These are phyloP conservation scores for Canavalia ensiformis DNA, from an alignment of 306 rosid species.

Conservation along the genomic window DNA sequence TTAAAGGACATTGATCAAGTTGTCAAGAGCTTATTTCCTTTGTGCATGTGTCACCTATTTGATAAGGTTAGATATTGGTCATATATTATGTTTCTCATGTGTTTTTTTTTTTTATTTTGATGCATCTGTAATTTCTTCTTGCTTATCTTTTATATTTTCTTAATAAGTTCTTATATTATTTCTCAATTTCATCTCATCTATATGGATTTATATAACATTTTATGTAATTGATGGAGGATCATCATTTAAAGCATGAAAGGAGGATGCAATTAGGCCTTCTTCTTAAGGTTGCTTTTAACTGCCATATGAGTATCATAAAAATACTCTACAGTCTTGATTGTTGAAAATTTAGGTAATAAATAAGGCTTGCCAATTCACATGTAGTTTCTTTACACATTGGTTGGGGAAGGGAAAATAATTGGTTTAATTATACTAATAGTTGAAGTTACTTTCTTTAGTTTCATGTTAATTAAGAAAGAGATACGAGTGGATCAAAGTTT, in stretches of 20 bases:
- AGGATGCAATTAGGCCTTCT: constrained; percentile 98
- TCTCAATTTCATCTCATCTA: constrained; percentile 25
- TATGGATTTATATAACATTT: constrained; percentile 38
- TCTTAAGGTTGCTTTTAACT: constrained; percentile 74
- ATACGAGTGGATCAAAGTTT: constrained; percentile 1
- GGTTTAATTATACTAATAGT: constrained; percentile 11
- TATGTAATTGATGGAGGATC: constrained; percentile 91
- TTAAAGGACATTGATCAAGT: constrained; percentile 80
- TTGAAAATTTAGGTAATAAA: constrained; percentile 30
- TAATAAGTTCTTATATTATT: constrained; percentile 7
- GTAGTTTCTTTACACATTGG: constrained; percentile 26
- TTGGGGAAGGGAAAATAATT: constrained; percentile 34
- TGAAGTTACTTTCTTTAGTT: constrained; percentile 31
- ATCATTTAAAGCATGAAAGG: constrained; percentile 98
- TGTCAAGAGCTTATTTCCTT: constrained; percentile 89
- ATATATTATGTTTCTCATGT: constrained; percentile 10
- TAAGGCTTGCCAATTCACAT: constrained; percentile 30
- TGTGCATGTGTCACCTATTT: constrained; percentile 93
- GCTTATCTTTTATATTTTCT: constrained; percentile 7
- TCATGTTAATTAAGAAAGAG: not conserved
- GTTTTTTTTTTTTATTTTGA: constrained; percentile 13
- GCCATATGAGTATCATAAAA: constrained; percentile 19
- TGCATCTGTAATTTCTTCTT: constrained; percentile 1
- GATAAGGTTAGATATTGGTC: constrained; percentile 75
- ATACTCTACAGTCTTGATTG: constrained; percentile 9